phyloP scores from a whole-genome alignment of 169 alveolate species.

The Blepharisma undulans region DNA sequence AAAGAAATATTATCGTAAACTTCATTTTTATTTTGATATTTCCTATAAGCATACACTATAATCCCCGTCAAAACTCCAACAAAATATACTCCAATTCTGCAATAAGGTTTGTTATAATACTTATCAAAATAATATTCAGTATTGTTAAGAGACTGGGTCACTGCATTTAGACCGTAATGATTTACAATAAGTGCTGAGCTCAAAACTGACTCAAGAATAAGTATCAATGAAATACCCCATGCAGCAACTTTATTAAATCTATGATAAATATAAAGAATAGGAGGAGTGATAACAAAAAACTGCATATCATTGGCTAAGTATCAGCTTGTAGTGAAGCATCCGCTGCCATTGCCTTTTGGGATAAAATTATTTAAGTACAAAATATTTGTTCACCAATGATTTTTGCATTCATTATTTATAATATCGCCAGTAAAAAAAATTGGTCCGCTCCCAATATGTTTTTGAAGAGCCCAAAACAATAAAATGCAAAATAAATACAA shows the following conservation, averaged over 20 bases:
- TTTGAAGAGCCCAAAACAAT: constrained; percentile 40
- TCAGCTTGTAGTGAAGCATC: constrained; percentile 48
- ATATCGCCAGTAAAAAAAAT: constrained; percentile 42
- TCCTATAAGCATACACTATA: background rate
- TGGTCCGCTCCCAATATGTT: constrained; percentile 67
- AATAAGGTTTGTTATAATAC: constrained; percentile 32
- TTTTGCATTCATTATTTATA: constrained; percentile 44
- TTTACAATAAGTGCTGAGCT: background rate
- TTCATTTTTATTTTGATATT: background rate
- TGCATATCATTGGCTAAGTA: constrained; percentile 63
- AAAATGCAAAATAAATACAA: constrained; percentile 37
- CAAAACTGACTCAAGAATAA: background rate
- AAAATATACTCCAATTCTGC: background rate
- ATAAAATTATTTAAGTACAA: constrained; percentile 54
- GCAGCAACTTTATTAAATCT: background rate
- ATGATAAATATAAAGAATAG: background rate
- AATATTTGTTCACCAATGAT: constrained; percentile 66
- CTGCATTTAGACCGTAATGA: background rate
- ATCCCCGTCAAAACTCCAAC: background rate
- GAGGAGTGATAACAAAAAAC: constrained; percentile 42
- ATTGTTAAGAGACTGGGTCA: background rate
- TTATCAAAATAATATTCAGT: background rate
- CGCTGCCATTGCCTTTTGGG: constrained; percentile 32
- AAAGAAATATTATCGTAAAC: background rate
- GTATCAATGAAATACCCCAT: background rate